Conservation (phyloP, 164 flowering plant genomes). For the Nymphaea colorata region DNA sequence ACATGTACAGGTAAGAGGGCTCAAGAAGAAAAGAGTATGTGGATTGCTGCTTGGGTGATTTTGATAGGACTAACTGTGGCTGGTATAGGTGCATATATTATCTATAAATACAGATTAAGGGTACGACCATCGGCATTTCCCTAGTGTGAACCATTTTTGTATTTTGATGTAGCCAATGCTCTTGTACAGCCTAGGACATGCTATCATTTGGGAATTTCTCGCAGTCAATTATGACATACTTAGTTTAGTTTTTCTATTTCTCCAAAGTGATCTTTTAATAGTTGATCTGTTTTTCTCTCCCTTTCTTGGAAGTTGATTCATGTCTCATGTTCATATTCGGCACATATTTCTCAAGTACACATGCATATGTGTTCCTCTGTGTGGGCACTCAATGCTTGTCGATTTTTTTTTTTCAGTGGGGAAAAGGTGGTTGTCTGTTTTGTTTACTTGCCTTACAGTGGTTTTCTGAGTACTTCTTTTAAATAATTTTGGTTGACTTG, state of each 20-base stretch:
- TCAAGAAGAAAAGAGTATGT: conserved; percentile 38
- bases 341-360: no score
- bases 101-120: conserved; percentile 85
- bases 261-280: no score
- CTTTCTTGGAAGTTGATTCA: no score
- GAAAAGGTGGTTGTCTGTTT: no score
- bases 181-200: background rate
- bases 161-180: background rate
- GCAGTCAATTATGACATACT: background rate
- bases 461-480: no score
- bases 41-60: conserved; percentile 84
- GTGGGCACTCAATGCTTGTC: no score
- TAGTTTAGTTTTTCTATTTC: no score
- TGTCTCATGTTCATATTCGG: no score
- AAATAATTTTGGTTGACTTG: no score
- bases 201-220: background rate
- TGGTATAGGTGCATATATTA: conserved; percentile 68
- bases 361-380: no score
- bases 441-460: no score
- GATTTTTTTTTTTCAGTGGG: no score
- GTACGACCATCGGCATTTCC: conserved; percentile 28
- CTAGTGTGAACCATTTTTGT: background rate
- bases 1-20: conserved; percentile 48
- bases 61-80: conserved; percentile 55
- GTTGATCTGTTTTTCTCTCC: background rate